Evolutionary conservation across 441 rosid species (phyloP).

Genomic region (Dalechampia spathulata): DNA sequence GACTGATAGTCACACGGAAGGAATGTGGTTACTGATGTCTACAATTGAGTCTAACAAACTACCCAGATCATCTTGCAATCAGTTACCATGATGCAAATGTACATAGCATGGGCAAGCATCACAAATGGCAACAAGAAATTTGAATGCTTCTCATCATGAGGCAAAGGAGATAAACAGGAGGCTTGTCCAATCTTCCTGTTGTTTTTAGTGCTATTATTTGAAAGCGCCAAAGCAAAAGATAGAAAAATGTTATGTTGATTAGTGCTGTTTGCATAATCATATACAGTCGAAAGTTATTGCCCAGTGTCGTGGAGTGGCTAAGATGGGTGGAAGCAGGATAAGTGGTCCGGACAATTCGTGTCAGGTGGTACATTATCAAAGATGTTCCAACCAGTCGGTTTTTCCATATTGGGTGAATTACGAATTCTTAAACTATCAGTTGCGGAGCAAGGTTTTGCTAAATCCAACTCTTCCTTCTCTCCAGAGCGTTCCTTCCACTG

Average conservation of each 20-base stretch:
- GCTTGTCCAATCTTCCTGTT: constrained; percentile 66
- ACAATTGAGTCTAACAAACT: constrained; percentile 31
- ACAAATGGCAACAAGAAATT: constrained; percentile 84
- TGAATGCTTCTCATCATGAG: constrained; percentile 57
- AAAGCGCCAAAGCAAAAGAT: too few relatives aligned
- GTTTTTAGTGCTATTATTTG: constrained; percentile 90
- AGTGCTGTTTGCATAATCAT: constrained; percentile 1
- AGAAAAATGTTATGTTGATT: too few relatives aligned
- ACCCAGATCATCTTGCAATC: constrained; percentile 46
- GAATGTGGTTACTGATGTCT: constrained; percentile 17
- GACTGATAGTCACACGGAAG: constrained; percentile 18
- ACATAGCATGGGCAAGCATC: constrained; percentile 96
- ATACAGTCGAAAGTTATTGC: constrained; percentile 86
- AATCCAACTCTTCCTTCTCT: constrained; percentile 50
- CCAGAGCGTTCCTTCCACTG: too few relatives aligned
- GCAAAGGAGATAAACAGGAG: constrained; percentile 50
- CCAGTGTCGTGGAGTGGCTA: constrained; percentile 90
- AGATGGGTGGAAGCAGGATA: constrained; percentile 96
- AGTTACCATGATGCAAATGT: constrained; percentile 62
- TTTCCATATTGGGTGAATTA: constrained; percentile 74
- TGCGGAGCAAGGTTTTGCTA: constrained; percentile 92
- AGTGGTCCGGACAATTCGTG: constrained; percentile 89
- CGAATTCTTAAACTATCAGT: constrained; percentile 89
- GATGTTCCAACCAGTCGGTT: constrained; percentile 70
- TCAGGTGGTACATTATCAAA: constrained; percentile 85